Conservation (phyloP, 2,329 filamentous ascomycete genomes). For the Aureobasidium sp. region DNA sequence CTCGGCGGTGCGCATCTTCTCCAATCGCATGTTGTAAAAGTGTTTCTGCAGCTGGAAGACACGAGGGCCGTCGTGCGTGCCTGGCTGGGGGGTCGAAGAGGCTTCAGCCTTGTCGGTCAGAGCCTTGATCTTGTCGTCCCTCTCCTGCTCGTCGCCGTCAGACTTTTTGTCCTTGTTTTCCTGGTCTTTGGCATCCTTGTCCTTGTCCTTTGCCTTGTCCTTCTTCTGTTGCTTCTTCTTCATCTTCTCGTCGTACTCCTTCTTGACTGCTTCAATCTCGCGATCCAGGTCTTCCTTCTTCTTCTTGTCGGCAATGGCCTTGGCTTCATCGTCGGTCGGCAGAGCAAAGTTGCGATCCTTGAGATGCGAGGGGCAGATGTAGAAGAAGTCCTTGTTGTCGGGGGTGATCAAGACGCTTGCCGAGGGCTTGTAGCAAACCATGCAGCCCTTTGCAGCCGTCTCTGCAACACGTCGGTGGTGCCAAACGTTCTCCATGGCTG, state of each 20-base stretch:
- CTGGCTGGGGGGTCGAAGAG: conserved; percentile 30
- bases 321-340: conserved; percentile 61
- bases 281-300: conserved; percentile 38
- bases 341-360: conserved; percentile 74
- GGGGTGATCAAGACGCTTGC: conserved; percentile 80
- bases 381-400: conserved; percentile 84
- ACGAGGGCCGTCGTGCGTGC: conserved; percentile 58
- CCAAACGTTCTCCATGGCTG: conserved; percentile 56
- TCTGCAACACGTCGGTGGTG: conserved; percentile 81
- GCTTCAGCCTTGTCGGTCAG: conserved; percentile 29
- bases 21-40: conserved; percentile 79
- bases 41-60: conserved; percentile 75
- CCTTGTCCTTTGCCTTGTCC: conserved; percentile 35
- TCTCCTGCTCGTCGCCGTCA: conserved; percentile 56
- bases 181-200: conserved; percentile 56
- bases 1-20: conserved; percentile 69
- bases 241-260: conserved; percentile 41
- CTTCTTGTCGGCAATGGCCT: conserved; percentile 46
- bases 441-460: conserved; percentile 71
- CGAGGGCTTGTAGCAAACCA: conserved; percentile 84
- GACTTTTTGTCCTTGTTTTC: conserved; percentile 60
- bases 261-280: conserved; percentile 41
- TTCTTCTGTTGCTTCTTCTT: conserved; percentile 33
- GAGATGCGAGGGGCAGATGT: conserved; percentile 74
- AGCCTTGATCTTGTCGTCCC: conserved; percentile 48